Conservation (phyloP, 805 yeast species). For the Candida lessepsii region DNA sequence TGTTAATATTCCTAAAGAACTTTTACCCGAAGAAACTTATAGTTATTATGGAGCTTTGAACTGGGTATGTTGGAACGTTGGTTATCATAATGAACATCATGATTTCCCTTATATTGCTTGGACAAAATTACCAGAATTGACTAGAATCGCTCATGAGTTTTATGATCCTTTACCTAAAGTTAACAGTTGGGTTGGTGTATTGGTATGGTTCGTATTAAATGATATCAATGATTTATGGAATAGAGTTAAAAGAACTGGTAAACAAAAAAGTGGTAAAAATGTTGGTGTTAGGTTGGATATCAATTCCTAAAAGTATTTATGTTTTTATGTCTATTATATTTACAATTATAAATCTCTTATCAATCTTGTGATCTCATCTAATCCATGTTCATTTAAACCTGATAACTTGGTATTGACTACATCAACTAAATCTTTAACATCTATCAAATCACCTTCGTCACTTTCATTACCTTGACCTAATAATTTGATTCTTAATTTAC, state of each 20-base stretch:
- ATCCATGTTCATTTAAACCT: constrained; percentile 47
- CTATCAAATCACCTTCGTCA: constrained; percentile 81
- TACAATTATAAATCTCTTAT: constrained; percentile 48
- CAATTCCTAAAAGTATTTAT: constrained; percentile 1
- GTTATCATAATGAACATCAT: constrained; percentile 92
- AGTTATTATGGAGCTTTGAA: constrained; percentile 85
- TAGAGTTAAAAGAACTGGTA: constrained; percentile 68
- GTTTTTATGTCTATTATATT: constrained; percentile 2
- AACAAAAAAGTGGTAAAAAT: constrained; percentile 34
- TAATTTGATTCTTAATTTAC: constrained; percentile 80
- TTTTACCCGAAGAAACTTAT: constrained; percentile 72
- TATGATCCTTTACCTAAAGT: constrained; percentile 78
- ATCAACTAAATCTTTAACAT: constrained; percentile 56
- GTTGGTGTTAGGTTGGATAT: constrained; percentile 16
- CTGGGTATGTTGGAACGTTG: constrained; percentile 84
- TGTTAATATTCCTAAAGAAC: constrained; percentile 26
- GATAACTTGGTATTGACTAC: constrained; percentile 42
- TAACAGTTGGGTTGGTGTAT: constrained; percentile 74
- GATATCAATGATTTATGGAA: constrained; percentile 72
- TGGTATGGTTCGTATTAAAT: constrained; percentile 67
- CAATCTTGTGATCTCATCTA: constrained; percentile 64
- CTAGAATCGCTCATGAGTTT: constrained; percentile 71
- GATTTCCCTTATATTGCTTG: constrained; percentile 94
- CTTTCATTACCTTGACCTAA: constrained; percentile 84
- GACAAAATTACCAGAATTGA: constrained; percentile 69